Evolutionary conservation across 495 filamentous ascomycete genomes (phyloP), one percentile per base, ranked within the genome.

Genomic region (Astrothelium subdiscretum): DNA sequence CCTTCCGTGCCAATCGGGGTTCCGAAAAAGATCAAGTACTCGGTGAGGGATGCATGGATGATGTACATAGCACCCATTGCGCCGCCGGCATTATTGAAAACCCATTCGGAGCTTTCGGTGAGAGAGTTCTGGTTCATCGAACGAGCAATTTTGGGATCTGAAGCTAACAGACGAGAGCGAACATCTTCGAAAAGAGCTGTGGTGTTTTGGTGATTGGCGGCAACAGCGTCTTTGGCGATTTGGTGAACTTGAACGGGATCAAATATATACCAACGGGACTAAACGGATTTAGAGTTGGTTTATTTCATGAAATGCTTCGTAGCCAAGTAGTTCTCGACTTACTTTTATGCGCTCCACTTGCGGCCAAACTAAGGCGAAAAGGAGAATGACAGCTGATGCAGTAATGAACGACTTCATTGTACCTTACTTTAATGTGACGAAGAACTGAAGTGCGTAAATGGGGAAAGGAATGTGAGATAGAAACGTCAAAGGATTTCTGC

Each of bases 21-120:
- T 65, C 89, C 84, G 72, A 91, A 89, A 77, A 90, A 84, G 71
- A 90, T 90, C 58, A 91, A 73, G 75, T 91, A 91, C 71, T 91
- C 88, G 12, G 88, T 90, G 69, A 91, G 77, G 87, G 85, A 89
- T 65, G 90, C 87, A 70, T 94, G 90, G 70, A 94, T 86, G 65
- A 94, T 86, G 68, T 89, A 89, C 90, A 94, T 92, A 66, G 83
- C 85, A 60, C 90, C 90, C 90, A 94, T 92, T 60, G 90, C 89
- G 63, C 71, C 71, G 2, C 71, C 66, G 15, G 72, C 75, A 48
- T 73, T 78, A 67, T 88, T 89, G 64, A 88, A 86, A 24, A 89
- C 75, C 85, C 86, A 87, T 69, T 87, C 79, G 5, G 48, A 54
- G 22, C 15, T 54, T 20, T 27, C 5, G 15, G 20, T 27, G 8